These are phyloP conservation scores for Yamadazyma sp. DNA, from an alignment of 1,139 yeast species.

Conservation along the genomic window DNA sequence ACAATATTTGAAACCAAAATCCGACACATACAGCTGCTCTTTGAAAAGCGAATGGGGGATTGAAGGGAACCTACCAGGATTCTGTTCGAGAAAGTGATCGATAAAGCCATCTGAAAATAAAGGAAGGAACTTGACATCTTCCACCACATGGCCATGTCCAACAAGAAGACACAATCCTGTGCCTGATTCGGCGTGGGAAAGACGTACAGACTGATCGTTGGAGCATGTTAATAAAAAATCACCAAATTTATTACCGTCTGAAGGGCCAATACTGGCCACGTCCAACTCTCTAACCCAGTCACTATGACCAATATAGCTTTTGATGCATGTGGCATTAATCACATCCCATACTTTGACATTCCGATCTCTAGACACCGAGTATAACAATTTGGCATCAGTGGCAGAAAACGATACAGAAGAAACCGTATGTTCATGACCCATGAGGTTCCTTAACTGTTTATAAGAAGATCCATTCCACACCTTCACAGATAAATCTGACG, in stretches of 20 bases:
- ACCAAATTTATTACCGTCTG: slow-evolving; percentile 29
- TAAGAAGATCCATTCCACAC: slow-evolving; percentile 63
- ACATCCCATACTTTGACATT: slow-evolving; percentile 79
- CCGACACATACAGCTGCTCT: slow-evolving; percentile 28
- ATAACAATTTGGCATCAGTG: slow-evolving; percentile 41
- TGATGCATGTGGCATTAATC: slow-evolving; percentile 63
- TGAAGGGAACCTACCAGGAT: slow-evolving; percentile 30
- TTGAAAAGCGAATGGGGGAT: slow-evolving; percentile 33
- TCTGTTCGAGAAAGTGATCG: slow-evolving; percentile 46
- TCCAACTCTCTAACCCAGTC: slow-evolving; percentile 85
- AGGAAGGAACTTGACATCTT: slow-evolving; percentile 71
- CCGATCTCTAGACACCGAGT: slow-evolving; percentile 78
- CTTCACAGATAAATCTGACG: slow-evolving; percentile 72
- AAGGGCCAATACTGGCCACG: slow-evolving; percentile 22
- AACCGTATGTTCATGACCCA: slow-evolving; percentile 91
- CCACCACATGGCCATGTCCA: slow-evolving; percentile 86
- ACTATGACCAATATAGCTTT: slow-evolving; percentile 73
- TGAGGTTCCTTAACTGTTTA: slow-evolving; percentile 60
- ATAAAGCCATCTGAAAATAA: slow-evolving; percentile 44
- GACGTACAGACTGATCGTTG: slow-evolving; percentile 73
- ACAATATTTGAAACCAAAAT: slow-evolving; percentile 63
- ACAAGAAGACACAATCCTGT: slow-evolving; percentile 66
- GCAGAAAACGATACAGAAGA: slow-evolving; percentile 58
- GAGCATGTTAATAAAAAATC: slow-evolving; percentile 75
- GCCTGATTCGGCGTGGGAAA: slow-evolving; percentile 64